Evolutionary conservation across 805 yeast species (phyloP), one percentile per base, ranked within the genome.

Genomic region (Wickerhamia fluorescens): DNA sequence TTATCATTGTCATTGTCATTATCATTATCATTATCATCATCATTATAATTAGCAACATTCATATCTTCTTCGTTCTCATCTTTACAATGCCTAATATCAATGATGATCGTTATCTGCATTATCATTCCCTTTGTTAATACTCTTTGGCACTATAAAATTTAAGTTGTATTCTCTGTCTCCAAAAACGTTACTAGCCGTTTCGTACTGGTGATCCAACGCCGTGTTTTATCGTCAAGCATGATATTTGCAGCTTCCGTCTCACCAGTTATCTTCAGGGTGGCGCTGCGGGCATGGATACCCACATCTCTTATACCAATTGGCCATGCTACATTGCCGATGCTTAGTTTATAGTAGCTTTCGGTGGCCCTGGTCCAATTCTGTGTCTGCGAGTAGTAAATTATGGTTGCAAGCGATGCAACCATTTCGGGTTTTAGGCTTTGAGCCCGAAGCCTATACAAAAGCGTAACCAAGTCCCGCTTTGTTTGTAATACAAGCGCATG

Each of bases 251-350:
- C 45, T 35, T 50, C 50, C 24, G 47, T 44, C 25, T 64, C 65
- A 12, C 76, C 74, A 5, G 73, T 65, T 19, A 79, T 69, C 39
- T 70, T 72, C 33, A 67, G 63, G 29, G 72, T 76, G 1, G 81
- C 76, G 31, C 77, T 71, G 35, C 94, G 58, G 7, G 76, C 78
- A 49, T 85, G 95, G 34, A 86, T 83, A 27, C 92, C 86, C 10
- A 86, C 80, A 33, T 73, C 73, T 6, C 75, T 61, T 9, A 86
- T 82, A 16, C 95, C 96, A 39, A 85, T 80, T 3, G 96, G 96
- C 94, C 94, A 86, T 4, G 92, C 88, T 2, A 81, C 85, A 41
- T 84, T 83, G 1, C 95, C 96, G 11, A 86, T 78, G 45, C 89
- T 78, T 33, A 86, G 56, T 37, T 78, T 71, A 62, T 85, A 58